A percentile compares a stretch with the other conserved stretches of the same genome.
phyloP scores from a whole-genome alignment of 2,329 filamentous ascomycete genomes.

The Monilinia aucupariae region DNA sequence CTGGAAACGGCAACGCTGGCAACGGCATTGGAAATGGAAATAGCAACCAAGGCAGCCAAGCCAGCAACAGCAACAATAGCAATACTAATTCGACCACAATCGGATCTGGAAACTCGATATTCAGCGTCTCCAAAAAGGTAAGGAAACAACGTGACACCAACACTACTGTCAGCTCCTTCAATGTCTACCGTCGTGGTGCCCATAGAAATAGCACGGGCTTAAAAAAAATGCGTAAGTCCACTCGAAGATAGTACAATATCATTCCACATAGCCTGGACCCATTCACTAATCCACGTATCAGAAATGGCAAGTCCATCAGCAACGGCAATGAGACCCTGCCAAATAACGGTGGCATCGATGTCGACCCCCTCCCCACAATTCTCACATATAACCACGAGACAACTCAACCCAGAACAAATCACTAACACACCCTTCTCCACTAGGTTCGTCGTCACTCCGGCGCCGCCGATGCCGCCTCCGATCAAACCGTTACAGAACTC shows the following conservation, averaged over 20 bases:
- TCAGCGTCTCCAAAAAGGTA: background rate
- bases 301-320: background rate
- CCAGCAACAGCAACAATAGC: background rate
- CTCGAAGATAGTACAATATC: too few relatives aligned
- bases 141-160: background rate
- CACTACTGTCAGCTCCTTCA: background rate
- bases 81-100: background rate
- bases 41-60: background rate
- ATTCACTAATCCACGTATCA: background rate
- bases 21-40: background rate
- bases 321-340: background rate
- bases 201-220: too few relatives aligned
- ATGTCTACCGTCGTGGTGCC: too few relatives aligned
- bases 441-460: constrained; percentile 5
- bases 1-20: background rate
- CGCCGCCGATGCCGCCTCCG: background rate
- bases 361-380: background rate
- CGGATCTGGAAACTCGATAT: background rate
- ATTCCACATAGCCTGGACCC: background rate
- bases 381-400: background rate
- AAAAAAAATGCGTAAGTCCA: background rate
- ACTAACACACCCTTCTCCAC: background rate
- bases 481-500: background rate
- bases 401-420: background rate
- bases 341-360: background rate